Evolutionary conservation across 139 green algal species (phyloP).

Genomic region (Tetradesmus obliquus): DNA sequence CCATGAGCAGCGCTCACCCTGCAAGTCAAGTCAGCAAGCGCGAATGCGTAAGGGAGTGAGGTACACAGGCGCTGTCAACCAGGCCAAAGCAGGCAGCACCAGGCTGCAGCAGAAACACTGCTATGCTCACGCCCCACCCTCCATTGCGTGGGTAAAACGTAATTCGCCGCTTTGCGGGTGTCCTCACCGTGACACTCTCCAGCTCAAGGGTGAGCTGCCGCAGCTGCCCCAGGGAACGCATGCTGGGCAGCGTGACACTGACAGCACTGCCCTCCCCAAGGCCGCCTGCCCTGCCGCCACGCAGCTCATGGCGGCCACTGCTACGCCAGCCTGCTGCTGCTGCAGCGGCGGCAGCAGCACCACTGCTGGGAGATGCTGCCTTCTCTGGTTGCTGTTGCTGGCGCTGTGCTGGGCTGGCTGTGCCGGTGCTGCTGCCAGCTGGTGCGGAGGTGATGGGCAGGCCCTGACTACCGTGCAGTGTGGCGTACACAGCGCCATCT

Average conservation of each 20-base stretch:
- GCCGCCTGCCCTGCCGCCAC: not conserved
- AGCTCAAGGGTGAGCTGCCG: constrained; percentile 25
- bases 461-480: constrained; percentile 6
- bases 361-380: not conserved
- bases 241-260: not conserved
- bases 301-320: constrained; percentile 12
- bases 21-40: not conserved
- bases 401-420: not conserved
- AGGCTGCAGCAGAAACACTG: not conserved
- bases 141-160: not conserved
- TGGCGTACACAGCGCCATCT: not conserved
- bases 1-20: constrained; percentile 24
- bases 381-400: not conserved
- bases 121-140: not conserved
- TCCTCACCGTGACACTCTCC: not conserved
- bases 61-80: not conserved
- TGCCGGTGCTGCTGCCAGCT: not conserved
- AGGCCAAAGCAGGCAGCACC: not conserved
- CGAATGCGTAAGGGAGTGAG: not conserved
- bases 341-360: not conserved
- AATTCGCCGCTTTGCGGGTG: no score
- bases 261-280: not conserved
- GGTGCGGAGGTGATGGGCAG: constrained; percentile 18
- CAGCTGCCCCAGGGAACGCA: constrained; percentile 33
- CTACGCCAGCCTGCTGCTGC: constrained; percentile 12